Base-by-base conservation (phyloP, 208 protist species). In the Crithidia brevicula region DNA sequence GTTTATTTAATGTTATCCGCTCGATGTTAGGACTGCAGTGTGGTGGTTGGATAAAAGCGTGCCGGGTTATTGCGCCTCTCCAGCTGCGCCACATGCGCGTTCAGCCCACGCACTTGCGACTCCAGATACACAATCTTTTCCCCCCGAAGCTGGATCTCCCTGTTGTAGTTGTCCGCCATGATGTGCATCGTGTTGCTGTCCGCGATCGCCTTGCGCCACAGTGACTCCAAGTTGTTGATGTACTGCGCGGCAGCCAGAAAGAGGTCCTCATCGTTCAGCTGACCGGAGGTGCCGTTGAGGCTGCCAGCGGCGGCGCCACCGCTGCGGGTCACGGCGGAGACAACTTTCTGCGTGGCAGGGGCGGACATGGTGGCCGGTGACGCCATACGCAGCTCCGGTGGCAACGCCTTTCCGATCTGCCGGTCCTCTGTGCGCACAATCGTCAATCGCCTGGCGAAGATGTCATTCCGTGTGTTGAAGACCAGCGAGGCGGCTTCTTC, bases 211-310 rank as follows among this genome's bases (percentile, higher is more conserved):
- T 84, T 52, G 4, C 64, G 57, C 84, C 82, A 92, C 16, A 91
- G 50, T 0, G 65, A 75, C 74, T 95, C 89, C 9, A 95, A 58
- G 27, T 82, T 86, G 9, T 33, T 58, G 40, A 95, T 84, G 63
- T 92, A 89, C 54, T 77, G 59, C 40, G 79, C 71, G 6, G 82
- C 81, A 9, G 74, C 72, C 20, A 82, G 54, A 51, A 92, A 91
- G 11, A 92, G 58, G 2, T 82, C 78, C 27, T 89, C 83, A 46
- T 89, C 72, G 10, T 50, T 76, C 25, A 91, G 49, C 16, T 47
- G 13, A 2, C 18, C 27, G 1, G 51, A 57, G 36, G 33, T 23
- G 59, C 30, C 33, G 30, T 13, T 22, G 34, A 33, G 18, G 22
- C 34, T 15, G 6, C 50, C 33, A 15, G 53, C 15, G 9, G 25